Base-by-base conservation (phyloP, 83 land plant genomes). In the Picea abies region DNA sequence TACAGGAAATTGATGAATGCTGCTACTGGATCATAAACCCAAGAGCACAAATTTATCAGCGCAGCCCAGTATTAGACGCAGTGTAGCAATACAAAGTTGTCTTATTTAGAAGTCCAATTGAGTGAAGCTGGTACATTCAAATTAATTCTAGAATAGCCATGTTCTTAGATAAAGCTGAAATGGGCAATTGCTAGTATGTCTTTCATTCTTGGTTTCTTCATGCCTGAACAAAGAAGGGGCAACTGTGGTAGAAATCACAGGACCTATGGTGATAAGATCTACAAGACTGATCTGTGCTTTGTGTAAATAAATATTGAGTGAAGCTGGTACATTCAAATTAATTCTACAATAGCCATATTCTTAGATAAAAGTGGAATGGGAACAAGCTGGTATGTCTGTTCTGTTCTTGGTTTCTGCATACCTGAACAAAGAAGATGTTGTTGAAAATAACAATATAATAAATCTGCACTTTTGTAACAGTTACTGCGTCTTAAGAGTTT, bases 1-100 rank as follows among this genome's bases (percentile, higher is more conserved):
- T 39, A 73, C 22, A 73, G 77, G n/a, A 44, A 41, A n/a, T 19
- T 73, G 77, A 73, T 73, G 56, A 73, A 73, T 73, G 77, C 77
- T 73, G 77, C 77, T 11, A 58, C 76, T 44, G 76, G 77, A 73
- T 23, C 56, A 2, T 71, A 73, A 73, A 12, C 26, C 58, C 58
- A 7, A 41, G 77, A 73, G 47, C 58, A 73, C 56, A 73, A 44
- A 22, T 44, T n/a, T 4, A 6, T 39, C 11, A 73, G 5, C 10
- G 4, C 47, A 44, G 58, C 58, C 23, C 10, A 11, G 58, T 52
- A 52, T 52, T 52, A 52, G 58, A 52, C 3, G 58, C 58, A 11
- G 58, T 52, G 58, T 11, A 52, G 58, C 58, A 52, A 73, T 39
- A 73, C 58, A 47, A 73, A 73, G 77, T 73, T 73, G 56, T 41